A percentile compares a stretch with the other conserved stretches of the same genome.
Conservation (phyloP, 768 basidiomycete genomes). For the Mycena crocata region DNA sequence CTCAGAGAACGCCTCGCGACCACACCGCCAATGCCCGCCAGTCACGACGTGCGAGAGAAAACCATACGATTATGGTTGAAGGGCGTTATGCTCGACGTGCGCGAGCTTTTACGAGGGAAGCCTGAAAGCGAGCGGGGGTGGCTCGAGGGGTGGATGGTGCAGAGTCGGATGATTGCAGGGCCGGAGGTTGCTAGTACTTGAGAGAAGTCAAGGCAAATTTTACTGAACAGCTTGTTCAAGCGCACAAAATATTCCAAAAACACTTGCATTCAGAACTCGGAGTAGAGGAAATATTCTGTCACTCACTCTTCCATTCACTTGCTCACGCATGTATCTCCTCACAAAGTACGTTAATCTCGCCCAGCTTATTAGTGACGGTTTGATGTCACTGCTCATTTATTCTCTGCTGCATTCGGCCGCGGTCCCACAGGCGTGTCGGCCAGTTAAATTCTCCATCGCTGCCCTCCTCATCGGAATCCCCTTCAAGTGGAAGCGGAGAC, state of each 20-base stretch:
- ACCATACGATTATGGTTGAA: conserved; percentile 27
- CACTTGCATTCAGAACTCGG: too few relatives aligned
- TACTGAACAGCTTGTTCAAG: too few relatives aligned
- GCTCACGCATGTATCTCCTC: too few relatives aligned
- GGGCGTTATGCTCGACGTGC: conserved; percentile 18
- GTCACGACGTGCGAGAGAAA: conserved; percentile 29
- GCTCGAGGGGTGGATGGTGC: conserved; percentile 32
- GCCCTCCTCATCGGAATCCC: neutral
- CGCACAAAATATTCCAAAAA: too few relatives aligned
- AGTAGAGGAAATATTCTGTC: too few relatives aligned
- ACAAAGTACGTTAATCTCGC: too few relatives aligned
- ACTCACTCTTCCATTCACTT: too few relatives aligned
- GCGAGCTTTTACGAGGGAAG: conserved; percentile 18
- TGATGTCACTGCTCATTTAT: too few relatives aligned
- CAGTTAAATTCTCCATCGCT: neutral
- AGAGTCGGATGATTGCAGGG: conserved; percentile 24
- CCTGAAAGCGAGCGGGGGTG: conserved; percentile 4
- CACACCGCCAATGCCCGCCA: conserved; percentile 25
- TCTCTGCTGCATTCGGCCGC: too few relatives aligned
- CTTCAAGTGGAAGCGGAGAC: neutral
- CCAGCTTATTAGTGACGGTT: too few relatives aligned
- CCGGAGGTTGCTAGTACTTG: neutral
- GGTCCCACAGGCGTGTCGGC: too few relatives aligned
- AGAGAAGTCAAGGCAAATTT: too few relatives aligned
- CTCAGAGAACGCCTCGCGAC: conserved; percentile 5